These are phyloP conservation scores for Acanthamoeba triangularis DNA, from an alignment of 208 protist genomes.

Conservation along the genomic window DNA sequence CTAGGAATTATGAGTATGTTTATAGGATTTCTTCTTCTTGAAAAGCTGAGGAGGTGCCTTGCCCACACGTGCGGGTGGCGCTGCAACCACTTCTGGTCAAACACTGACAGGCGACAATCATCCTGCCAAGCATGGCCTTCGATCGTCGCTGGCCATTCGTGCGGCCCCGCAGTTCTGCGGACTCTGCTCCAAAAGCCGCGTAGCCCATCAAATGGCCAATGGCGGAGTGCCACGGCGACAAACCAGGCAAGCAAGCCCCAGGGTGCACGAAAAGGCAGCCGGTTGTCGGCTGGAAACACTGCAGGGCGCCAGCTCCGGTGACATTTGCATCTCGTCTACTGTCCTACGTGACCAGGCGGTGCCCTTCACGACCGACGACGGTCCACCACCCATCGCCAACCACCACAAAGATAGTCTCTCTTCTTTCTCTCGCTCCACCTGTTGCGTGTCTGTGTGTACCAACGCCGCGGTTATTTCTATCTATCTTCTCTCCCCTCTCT, in stretches of 20 bases:
- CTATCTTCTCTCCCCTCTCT: not conserved
- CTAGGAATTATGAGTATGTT: too few relatives aligned
- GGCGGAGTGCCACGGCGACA: not conserved
- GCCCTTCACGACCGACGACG: too few relatives aligned
- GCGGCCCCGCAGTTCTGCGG: too few relatives aligned
- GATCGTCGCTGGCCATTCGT: too few relatives aligned
- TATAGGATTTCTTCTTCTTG: too few relatives aligned
- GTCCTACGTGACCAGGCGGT: not conserved
- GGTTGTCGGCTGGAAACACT: constrained; percentile 14
- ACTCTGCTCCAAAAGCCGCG: too few relatives aligned
- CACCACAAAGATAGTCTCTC: not conserved
- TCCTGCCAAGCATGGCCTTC: too few relatives aligned
- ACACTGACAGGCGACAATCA: too few relatives aligned
- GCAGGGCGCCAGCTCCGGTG: not conserved
- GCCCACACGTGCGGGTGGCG: too few relatives aligned
- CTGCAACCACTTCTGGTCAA: too few relatives aligned
- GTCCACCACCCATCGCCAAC: not conserved
- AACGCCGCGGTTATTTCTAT: not conserved
- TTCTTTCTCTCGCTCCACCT: not conserved
- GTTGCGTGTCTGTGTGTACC: not conserved
- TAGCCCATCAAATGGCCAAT: not conserved
- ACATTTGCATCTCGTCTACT: constrained; percentile 9
- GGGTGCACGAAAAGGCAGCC: not conserved
- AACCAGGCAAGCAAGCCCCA: too few relatives aligned
- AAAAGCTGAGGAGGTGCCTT: too few relatives aligned